phyloP scores from a whole-genome alignment of 495 filamentous ascomycete genomes.

The Podospora australis region DNA sequence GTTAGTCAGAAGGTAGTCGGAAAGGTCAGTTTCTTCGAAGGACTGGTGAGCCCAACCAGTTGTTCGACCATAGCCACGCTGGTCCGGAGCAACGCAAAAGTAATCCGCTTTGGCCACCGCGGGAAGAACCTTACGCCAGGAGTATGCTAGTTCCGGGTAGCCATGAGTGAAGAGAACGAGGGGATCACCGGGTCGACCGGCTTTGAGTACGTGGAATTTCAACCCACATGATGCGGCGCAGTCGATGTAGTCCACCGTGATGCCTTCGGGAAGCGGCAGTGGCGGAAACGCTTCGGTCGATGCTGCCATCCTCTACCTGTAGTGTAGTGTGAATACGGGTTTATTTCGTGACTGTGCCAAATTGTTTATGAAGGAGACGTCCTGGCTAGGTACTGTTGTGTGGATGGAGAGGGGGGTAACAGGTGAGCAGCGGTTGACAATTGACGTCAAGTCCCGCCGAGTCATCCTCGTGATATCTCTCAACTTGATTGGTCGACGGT shows the following conservation, averaged over 20 bases:
- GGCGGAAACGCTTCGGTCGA: conserved; percentile 20
- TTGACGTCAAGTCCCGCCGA: too few relatives aligned
- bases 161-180: conserved; percentile 60
- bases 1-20: conserved; percentile 50
- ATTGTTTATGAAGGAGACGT: too few relatives aligned
- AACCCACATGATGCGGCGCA: conserved; percentile 42
- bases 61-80: conserved; percentile 63
- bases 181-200: conserved; percentile 44
- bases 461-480: too few relatives aligned
- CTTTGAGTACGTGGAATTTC: conserved; percentile 55
- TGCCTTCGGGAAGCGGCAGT: conserved; percentile 48
- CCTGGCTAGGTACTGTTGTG: too few relatives aligned
- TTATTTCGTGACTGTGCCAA: too few relatives aligned
- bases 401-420: too few relatives aligned
- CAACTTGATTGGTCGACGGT: too few relatives aligned
- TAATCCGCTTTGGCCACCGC: conserved; percentile 50
- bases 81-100: conserved; percentile 60
- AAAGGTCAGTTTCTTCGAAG: conserved; percentile 48
- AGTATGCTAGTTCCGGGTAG: conserved; percentile 63
- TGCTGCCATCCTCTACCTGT: neutral
- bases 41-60: conserved; percentile 50
- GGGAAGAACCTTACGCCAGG: conserved; percentile 60
- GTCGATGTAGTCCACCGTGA: conserved; percentile 45
- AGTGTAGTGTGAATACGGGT: too few relatives aligned
- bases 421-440: too few relatives aligned